Base-by-base conservation (phyloP, 495 filamentous ascomycete genomes). In the Xylaria sp. region DNA sequence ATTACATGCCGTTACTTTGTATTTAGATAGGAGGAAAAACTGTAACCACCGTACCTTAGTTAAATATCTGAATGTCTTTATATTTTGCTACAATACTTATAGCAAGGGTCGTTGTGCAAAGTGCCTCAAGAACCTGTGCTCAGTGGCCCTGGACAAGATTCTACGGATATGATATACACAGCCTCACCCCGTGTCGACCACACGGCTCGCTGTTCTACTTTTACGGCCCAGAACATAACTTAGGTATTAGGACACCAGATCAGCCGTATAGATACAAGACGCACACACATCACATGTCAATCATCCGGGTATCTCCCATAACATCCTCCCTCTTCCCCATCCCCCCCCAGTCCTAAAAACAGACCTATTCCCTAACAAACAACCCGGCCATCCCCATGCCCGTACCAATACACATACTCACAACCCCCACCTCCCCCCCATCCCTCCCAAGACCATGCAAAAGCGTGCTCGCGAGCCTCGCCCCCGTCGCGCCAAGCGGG, bases 371-470 rank as follows among this genome's bases (percentile, higher is more conserved):
- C 72, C 90, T 87, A 52, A 96, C 91, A 85, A 95, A 93, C 77
- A 95, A 84, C 33, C 91, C 92, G 24, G 92, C 92, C 93, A 94
- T 94, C 15, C 93, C 93, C 93, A 95, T 95, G n/a, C 93, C 93
- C 17, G 93, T 97, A 41, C 93, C 93, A 73, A 97, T 89, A 81
- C 93, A 97, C 93, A 97, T 94, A 79, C 90, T 93, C 46, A 92
- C 89, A 33, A 93, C 90, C 57, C 91, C 91, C 37, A 92, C 82
- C 77, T 92, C 84, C 59, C 89, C 86, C 24, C 85, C 86, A 8
- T 76, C 83, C 70, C 88, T 82, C 79, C 85, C 84, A 79, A 92
- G 74, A 1, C 87, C 88, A 64, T 89, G 89, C 75, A 97, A 78
- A 55, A 97, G 80, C 40, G 92, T 94, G 64, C 88, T 90, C 63